Evolutionary conservation across 768 basidiomycete species (phyloP).

Genomic region (Tricholoma saponaceum): DNA sequence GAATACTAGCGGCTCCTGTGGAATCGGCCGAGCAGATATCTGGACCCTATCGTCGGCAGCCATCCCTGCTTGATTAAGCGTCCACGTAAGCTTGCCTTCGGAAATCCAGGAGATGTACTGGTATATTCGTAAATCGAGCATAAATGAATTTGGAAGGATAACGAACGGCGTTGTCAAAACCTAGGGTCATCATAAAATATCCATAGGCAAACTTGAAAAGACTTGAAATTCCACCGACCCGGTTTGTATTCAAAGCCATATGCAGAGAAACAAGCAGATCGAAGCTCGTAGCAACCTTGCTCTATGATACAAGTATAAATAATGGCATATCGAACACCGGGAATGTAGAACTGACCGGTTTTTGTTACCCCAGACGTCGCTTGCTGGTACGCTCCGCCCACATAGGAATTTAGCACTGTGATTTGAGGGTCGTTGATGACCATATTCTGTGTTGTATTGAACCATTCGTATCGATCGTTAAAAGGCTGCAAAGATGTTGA

Average conservation of each 20-base stretch:
- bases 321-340: not conserved
- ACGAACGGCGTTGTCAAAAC: constrained; percentile 52
- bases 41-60: constrained; percentile 49
- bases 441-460: constrained; percentile 57
- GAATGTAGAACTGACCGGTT: constrained; percentile 42
- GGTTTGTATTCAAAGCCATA: constrained; percentile 85
- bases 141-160: not conserved
- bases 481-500: constrained; percentile 50
- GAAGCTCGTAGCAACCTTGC: constrained; percentile 64
- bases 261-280: constrained; percentile 49
- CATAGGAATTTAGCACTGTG: constrained; percentile 60
- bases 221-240: constrained; percentile 30
- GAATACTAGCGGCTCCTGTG: constrained; percentile 79
- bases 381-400: constrained; percentile 79
- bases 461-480: constrained; percentile 68
- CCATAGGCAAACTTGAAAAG: constrained; percentile 3
- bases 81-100: constrained; percentile 63
- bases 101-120: constrained; percentile 83
- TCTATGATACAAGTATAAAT: constrained; percentile 28
- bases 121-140: not conserved
- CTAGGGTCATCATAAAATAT: constrained; percentile 17
- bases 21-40: constrained; percentile 65
- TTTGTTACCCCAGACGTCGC: constrained; percentile 67
- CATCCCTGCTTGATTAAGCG: constrained; percentile 58
- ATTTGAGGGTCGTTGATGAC: constrained; percentile 49